Evolutionary conservation across 495 filamentous ascomycete species (phyloP), one percentile per base, ranked within the genome.

Genomic region (Penicillium chermesinum): DNA sequence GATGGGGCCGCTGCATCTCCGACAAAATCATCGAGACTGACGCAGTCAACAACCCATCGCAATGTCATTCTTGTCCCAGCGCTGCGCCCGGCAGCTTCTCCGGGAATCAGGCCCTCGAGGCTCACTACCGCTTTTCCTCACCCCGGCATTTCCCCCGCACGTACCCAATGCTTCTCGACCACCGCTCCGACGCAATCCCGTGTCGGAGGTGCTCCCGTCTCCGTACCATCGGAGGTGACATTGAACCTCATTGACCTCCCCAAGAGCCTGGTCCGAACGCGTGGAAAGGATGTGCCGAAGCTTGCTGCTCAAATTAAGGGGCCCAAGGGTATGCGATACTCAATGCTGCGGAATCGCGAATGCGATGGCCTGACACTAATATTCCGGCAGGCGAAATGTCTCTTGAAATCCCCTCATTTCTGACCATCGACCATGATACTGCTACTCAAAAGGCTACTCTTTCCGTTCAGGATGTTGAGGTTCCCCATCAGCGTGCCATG

Each of bases 401-500:
- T 17, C 70, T 95, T 54, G 70, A 75, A 13, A 69, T 96, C 13
- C 89, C 88, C 34, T 69, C 80, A 1, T 97, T 81, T 54, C 67
- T 97, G 50, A 81, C 71, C 14, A 74, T 95, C 40, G 71, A 79
- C 48, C 76, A 84, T 33, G 83, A 93, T 57, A 67, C 72, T 30
- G 65, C 71, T 7, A 59, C 71, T 17, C 68, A 75, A 35, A 87
- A 82, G 59, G 83, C 82, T 8, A 76, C 69, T 7, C 61, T 98
- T 42, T 81, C 73, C 25, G 74, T 96, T 12, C 53, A 81, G 50
- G 78, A 96, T 66, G 57, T 64, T 8, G 56, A 74, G 5, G 53
- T 80, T 18, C 79, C 83, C 58, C 76, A 86, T 42, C 93, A 98
- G 70, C 81, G 88, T 61, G 91, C 86, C 66, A 97, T 97, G 91